Evolutionary conservation across 495 filamentous ascomycete genomes (phyloP).

Genomic region (Gamarada debralockiae): DNA sequence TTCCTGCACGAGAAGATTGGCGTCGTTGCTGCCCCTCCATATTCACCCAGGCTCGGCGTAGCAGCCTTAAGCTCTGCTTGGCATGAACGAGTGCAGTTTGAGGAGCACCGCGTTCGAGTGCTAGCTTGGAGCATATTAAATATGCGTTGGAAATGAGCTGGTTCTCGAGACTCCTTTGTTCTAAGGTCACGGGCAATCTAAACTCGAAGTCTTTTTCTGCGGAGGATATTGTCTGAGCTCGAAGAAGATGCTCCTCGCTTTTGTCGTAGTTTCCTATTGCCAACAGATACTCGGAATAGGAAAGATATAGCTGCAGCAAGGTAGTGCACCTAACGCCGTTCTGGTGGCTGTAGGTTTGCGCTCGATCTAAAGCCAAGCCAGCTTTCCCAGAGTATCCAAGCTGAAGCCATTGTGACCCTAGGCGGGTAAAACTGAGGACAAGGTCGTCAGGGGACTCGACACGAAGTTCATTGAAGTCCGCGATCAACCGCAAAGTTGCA

Average conservation of each 20-base stretch:
- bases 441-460: constrained; percentile 43
- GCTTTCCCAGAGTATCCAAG: constrained; percentile 78
- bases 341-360: constrained; percentile 43
- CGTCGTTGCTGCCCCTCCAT: constrained; percentile 46
- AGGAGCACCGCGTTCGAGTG: constrained; percentile 58
- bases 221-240: constrained; percentile 25
- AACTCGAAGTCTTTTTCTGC: constrained; percentile 27
- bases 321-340: constrained; percentile 37
- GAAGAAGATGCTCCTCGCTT: constrained; percentile 30
- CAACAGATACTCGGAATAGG: constrained; percentile 70
- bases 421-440: constrained; percentile 51
- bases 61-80: constrained; percentile 59
- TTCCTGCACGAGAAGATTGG: constrained; percentile 9
- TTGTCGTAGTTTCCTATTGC: constrained; percentile 61
- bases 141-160: constrained; percentile 46
- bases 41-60: constrained; percentile 67
- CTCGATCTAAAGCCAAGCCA: constrained; percentile 56
- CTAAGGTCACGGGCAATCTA: not conserved
- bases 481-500: constrained; percentile 42
- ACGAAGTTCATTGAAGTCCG: constrained; percentile 24
- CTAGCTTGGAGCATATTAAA: constrained; percentile 58
- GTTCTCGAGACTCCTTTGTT: constrained; percentile 10
- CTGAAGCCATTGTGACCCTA: constrained; percentile 69
- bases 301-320: constrained; percentile 58
- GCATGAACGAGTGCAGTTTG: constrained; percentile 63